These are phyloP conservation scores for Fraxinus sp. DNA, from an alignment of 305 asterid genomes.

Conservation along the genomic window DNA sequence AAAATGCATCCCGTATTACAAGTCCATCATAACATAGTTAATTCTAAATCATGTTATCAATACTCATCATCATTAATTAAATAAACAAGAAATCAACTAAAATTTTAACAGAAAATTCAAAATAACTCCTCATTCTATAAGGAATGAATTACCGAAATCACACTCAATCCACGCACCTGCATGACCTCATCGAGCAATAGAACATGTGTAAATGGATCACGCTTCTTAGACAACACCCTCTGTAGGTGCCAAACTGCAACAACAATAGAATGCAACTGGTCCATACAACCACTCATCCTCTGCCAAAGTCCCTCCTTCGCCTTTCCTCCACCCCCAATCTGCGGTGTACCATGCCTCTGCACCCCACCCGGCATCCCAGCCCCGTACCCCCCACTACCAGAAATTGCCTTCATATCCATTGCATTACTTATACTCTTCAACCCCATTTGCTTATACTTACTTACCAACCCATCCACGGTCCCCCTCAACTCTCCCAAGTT, in stretches of 20 bases:
- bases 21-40: background rate
- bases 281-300: conserved; percentile 85
- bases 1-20: background rate
- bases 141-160: conserved; percentile 24
- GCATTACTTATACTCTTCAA: conserved; percentile 68
- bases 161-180: conserved; percentile 48
- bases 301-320: conserved; percentile 92
- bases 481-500: conserved; percentile 90
- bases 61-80: background rate
- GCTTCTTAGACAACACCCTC: conserved; percentile 89
- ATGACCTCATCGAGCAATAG: conserved; percentile 85
- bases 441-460: conserved; percentile 75
- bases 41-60: background rate
- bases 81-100: background rate
- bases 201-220: conserved; percentile 91
- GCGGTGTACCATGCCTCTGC: conserved; percentile 88
- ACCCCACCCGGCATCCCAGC: conserved; percentile 82
- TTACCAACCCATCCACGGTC: conserved; percentile 79
- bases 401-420: conserved; percentile 82
- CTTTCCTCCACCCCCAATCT: conserved; percentile 75
- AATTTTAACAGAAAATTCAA: background rate
- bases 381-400: conserved; percentile 53
- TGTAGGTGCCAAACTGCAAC: conserved; percentile 95
- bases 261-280: conserved; percentile 73
- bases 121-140: background rate